These are phyloP conservation scores for Lactarius trivialis DNA, from an alignment of 768 basidiomycete genomes.

Conservation along the genomic window DNA sequence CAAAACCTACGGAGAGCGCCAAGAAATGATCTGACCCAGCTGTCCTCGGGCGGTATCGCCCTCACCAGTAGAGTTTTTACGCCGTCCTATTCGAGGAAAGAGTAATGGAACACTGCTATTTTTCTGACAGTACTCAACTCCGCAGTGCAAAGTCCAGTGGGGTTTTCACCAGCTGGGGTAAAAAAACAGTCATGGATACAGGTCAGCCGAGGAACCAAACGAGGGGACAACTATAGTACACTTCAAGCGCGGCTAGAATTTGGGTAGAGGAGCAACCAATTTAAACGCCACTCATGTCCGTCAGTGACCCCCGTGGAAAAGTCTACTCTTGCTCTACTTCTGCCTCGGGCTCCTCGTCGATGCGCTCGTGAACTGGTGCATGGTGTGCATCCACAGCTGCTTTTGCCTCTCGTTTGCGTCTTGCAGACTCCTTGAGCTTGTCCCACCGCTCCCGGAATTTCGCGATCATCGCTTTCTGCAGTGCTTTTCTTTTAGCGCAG, in stretches of 20 bases:
- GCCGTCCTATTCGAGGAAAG: not conserved
- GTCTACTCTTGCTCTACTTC: conserved; percentile 49
- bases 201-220: not conserved
- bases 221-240: conserved; percentile 18
- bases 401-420: conserved; percentile 74
- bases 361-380: conserved; percentile 51
- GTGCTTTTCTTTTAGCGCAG: conserved; percentile 10
- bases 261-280: not conserved
- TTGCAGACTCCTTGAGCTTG: conserved; percentile 82
- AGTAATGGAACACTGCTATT: not conserved
- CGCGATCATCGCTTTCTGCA: conserved; percentile 73
- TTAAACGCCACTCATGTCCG: not conserved
- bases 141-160: not conserved
- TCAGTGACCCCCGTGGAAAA: not conserved
- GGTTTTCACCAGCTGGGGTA: conserved; percentile 15
- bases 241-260: conserved; percentile 8
- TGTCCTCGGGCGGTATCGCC: not conserved
- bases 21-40: not conserved
- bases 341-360: conserved; percentile 57
- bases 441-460: conserved; percentile 86
- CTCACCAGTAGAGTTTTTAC: not conserved
- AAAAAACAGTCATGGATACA: conserved; percentile 11
- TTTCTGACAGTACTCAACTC: not conserved
- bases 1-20: not conserved
- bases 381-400: conserved; percentile 47